Evolutionary conservation across 768 basidiomycete genomes (phyloP), one percentile per base, ranked within the genome.

Genomic region (Russula foetens): DNA sequence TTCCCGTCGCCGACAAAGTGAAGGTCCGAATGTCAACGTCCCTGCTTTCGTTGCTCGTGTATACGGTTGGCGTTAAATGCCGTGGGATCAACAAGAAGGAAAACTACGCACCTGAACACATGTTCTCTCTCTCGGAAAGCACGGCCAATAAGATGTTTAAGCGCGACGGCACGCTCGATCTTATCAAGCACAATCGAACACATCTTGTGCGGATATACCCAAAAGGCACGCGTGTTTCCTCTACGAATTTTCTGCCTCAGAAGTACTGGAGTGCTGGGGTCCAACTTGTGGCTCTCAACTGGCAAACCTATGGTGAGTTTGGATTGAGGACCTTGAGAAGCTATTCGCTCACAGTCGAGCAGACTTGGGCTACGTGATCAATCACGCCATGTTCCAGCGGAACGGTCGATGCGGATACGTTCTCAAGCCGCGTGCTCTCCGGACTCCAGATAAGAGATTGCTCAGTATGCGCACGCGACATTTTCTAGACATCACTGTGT

Each of bases 51-150:
- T 79, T 98, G 12, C 80, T 98, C 21, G 88, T 98, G 28, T 98
- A 98, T 72, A 98, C 96, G 6, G 84, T 96, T 55, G 96, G 96
- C 6, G 92, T 98, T 62, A 96, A 96, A 72, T 97, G 90, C 66
- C 87, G 85, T 47, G 94, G 95, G 0, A 80, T 98, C 72, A 90
- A 90, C 73, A 85, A 89, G 71, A 86, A 92, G 63, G 85, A 90
- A 64, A 76, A 79, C 33, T 99, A 99, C 68, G 86, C 85, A 8
- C 81, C 89, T 0, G 87, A 92, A 67, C 90, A 98, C 67, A 81
- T 98, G 70, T 95, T 99, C 72, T 96, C 92, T 7, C 81, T 98
- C 7, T 95, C 93, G 0, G 96, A 98, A 76, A 82, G 76, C 59
- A 84, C 83, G 19, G 85, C 85, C 63, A 86, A 85, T 71, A 86